Percentiles rank a stretch among this genome's conserved stretches.
Evolutionary conservation across 208 protist species (phyloP).

Genomic region (Leishmania martiniquensis): DNA sequence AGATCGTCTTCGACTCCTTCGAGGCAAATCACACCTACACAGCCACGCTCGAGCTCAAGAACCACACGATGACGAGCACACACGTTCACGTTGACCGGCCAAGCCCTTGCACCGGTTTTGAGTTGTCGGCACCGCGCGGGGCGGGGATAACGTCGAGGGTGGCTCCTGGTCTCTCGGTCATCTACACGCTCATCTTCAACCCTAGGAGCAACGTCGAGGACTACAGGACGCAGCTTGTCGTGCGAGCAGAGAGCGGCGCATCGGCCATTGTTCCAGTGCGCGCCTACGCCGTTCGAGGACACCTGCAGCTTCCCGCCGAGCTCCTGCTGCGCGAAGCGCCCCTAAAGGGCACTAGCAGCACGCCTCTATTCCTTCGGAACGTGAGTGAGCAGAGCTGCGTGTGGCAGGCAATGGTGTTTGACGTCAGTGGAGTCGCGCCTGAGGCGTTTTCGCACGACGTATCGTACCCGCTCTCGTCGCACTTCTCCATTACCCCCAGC

Average conservation of each 20-base stretch:
- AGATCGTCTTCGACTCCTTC: slow-evolving; percentile 84
- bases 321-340: slow-evolving; percentile 72
- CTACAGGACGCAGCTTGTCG: slow-evolving; percentile 85
- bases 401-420: slow-evolving; percentile 61
- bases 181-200: slow-evolving; percentile 86
- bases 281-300: slow-evolving; percentile 81
- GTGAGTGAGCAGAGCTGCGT: slow-evolving; percentile 48
- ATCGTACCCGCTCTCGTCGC: slow-evolving; percentile 62
- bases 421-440: slow-evolving; percentile 5
- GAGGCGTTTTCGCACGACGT: not conserved
- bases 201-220: slow-evolving; percentile 70
- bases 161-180: slow-evolving; percentile 89
- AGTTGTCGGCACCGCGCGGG: slow-evolving; percentile 58
- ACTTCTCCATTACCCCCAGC: slow-evolving; percentile 59
- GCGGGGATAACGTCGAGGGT: slow-evolving; percentile 75
- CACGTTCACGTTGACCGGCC: slow-evolving; percentile 85
- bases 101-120: slow-evolving; percentile 68
- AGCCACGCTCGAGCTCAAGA: slow-evolving; percentile 77
- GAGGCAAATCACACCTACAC: slow-evolving; percentile 79
- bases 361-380: slow-evolving; percentile 94
- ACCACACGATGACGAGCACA: slow-evolving; percentile 75
- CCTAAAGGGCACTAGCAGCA: slow-evolving; percentile 62
- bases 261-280: slow-evolving; percentile 84
- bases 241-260: slow-evolving; percentile 87
- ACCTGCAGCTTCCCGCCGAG: slow-evolving; percentile 79